Evolutionary conservation across 164 flowering plant species (phyloP).

Genomic region (Buxus sempervirens): DNA sequence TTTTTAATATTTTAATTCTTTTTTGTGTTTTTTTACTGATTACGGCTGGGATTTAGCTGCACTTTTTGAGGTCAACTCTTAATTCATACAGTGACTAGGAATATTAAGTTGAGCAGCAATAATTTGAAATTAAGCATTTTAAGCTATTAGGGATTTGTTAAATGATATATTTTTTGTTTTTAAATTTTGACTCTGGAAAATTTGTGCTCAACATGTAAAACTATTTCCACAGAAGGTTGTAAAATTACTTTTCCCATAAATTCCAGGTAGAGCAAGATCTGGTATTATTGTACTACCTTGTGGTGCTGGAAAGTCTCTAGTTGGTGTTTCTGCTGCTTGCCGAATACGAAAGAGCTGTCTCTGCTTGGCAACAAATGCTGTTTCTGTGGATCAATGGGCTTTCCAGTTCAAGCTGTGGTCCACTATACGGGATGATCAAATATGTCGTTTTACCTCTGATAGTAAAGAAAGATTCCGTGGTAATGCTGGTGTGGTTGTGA

Average conservation of each 20-base stretch:
- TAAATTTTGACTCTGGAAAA: too few species aligned
- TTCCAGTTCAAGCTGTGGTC: slow-evolving; percentile 96
- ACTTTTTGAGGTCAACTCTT: too few species aligned
- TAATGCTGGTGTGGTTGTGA: slow-evolving; percentile 96
- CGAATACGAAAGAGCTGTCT: slow-evolving; percentile 95
- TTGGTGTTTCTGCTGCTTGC: slow-evolving; percentile 96
- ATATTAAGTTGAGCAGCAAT: too few species aligned
- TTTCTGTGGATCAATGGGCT: slow-evolving; percentile 99
- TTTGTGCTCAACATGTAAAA: too few species aligned
- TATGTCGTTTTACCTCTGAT: slow-evolving; percentile 96
- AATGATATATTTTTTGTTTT: too few species aligned
- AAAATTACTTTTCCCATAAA: neutral
- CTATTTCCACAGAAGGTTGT: neutral
- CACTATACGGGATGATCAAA: slow-evolving; percentile 83
- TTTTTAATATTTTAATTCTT: too few species aligned
- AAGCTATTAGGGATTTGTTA: too few species aligned
- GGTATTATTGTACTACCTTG: slow-evolving; percentile 98
- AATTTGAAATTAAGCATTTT: too few species aligned
- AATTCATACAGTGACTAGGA: too few species aligned
- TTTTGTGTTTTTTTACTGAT: too few species aligned
- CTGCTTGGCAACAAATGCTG: slow-evolving; percentile 99
- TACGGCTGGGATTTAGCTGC: too few species aligned
- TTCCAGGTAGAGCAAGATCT: slow-evolving; percentile 97
- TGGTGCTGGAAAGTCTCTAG: slow-evolving; percentile 99
- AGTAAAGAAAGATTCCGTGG: slow-evolving; percentile 97